Evolutionary conservation across 345 rosid genomes (phyloP), one percentile per base, ranked within the genome.

Genomic region (Eucalyptus tenuipes): DNA sequence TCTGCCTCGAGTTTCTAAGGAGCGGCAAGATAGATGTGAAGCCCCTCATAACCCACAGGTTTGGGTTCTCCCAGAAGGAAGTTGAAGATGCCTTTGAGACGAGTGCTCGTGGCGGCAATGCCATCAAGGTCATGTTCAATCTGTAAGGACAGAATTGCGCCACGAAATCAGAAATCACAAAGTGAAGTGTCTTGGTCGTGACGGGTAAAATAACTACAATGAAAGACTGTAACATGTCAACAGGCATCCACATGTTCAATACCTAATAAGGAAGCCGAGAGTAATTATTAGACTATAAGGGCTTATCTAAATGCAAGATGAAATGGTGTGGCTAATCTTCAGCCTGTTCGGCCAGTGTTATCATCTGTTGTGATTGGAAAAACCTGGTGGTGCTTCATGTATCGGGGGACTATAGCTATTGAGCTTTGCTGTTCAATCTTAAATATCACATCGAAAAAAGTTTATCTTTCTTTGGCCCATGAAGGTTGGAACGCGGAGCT

Each of bases 111-210:
- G 98, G 99, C 42, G 95, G 99, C 20, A 89, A 93, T 85, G 97
- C 99, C 87, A 98, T 98, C 87, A 97, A 97, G 91, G 97, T 98
- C 89, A 97, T 98, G 99, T 95, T 98, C 89, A 97, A 98, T 88
- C 96, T 98, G 45, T 94, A 88, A 92, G 66, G 45, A 52, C 16
- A 33, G 45, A 86, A 49, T 16, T 6, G 44, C 0, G 47, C 59
- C 8, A 5, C 1, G 8, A 20, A 75, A 20, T 40, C 47, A 20
- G 29, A 55, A 55, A 55, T 40, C 81, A 10, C 45, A 37, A 37
- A 33, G 81, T 71, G 25, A 9, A 71, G 81, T 10, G 14, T 71
- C 82, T 75, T 40, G 27, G 47, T 11, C 40, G 45, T 71, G 81
- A 33, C 45, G 20, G 42, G 29, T 75, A 75, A 75, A 75, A 75